Base-by-base conservation (phyloP, 352 stramenopile species). In the Pythium scleroteichum region DNA sequence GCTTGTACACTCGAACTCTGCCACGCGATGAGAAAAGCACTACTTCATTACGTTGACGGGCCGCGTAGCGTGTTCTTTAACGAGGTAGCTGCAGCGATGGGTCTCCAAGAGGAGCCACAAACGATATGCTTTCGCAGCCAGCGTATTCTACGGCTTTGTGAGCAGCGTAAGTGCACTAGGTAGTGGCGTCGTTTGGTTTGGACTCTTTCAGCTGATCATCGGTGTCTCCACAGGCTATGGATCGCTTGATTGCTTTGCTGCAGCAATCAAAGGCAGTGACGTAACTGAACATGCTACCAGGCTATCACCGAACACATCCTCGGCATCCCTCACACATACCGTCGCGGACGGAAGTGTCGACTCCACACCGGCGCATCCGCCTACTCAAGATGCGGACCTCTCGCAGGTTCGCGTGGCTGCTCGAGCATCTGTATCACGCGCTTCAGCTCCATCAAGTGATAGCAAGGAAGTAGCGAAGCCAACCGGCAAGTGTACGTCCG, bases 401-500 rank as follows among this genome's bases (percentile, higher is more conserved):
- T n/a, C n/a, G n/a, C n/a, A n/a, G n/a, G n/a, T n/a, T n/a, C n/a
- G n/a, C n/a, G n/a, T n/a, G n/a, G n/a, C n/a, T n/a, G n/a, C n/a
- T n/a, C n/a, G n/a, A n/a, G n/a, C n/a, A n/a, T n/a, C n/a, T n/a
- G n/a, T n/a, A n/a, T n/a, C n/a, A n/a, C n/a, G n/a, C n/a, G n/a
- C n/a, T n/a, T n/a, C n/a, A n/a, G n/a, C n/a, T n/a, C n/a, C n/a
- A n/a, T n/a, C n/a, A n/a, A n/a, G n/a, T 23, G 17, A 29, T 10
- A 10, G 5, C 29, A 14, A 38, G 23, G n/a, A 41, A 19, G 0
- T 13, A 10, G 2, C n/a, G 4, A 41, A 38, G 4, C 38, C 32
- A 1, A 41, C 40, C 51, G 45, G 60, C n/a, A 68, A 68, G 38
- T 68, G 60, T 68, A 58, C 26, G 60, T 57, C n/a, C 22, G 29